Conservation (phyloP, 2,329 filamentous ascomycete genomes). For the Alternaria arbusti region DNA sequence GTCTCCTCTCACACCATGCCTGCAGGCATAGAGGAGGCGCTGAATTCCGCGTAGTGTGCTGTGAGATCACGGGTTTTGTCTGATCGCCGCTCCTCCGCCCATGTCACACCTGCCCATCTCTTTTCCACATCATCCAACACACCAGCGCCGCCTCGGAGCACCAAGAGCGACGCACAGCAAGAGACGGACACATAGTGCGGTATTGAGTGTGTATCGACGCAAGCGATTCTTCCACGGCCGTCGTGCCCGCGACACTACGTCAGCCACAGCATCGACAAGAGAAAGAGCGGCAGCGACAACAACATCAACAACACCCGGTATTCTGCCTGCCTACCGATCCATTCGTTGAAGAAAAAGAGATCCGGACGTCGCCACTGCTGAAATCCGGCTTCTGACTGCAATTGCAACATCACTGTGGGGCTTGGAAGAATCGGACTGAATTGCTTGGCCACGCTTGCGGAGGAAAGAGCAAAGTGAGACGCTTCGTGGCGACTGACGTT, state of each 20-base stretch:
- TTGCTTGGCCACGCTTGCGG: constrained; percentile 18
- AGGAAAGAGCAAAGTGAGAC: constrained; percentile 19
- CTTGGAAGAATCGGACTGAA: constrained; percentile 3
- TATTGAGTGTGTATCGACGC: constrained; percentile 12
- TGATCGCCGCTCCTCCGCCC: constrained; percentile 22
- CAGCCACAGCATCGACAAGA: constrained; percentile 28
- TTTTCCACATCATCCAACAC: constrained; percentile 17
- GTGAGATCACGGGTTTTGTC: constrained; percentile 41
- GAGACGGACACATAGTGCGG: constrained; percentile 17
- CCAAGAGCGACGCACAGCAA: constrained; percentile 18
- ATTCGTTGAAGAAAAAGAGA: neutral
- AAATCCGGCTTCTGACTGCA: neutral
- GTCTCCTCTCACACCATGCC: constrained; percentile 36
- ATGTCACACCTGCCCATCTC: constrained; percentile 34
- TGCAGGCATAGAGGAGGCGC: constrained; percentile 26
- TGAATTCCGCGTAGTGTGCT: constrained; percentile 26
- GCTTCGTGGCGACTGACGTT: constrained; percentile 19
- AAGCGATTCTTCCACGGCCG: constrained; percentile 22
- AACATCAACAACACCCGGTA: neutral
- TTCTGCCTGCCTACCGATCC: neutral
- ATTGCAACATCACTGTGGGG: constrained; percentile 6
- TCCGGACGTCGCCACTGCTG: neutral
- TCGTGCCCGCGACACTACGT: constrained; percentile 32
- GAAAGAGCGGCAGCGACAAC: constrained; percentile 15
- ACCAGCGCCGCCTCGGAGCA: constrained; percentile 13